A percentile compares a stretch with the other conserved stretches of the same genome.
Conservation (phyloP, 257 asterid genomes). For the Solanum microdontum region DNA sequence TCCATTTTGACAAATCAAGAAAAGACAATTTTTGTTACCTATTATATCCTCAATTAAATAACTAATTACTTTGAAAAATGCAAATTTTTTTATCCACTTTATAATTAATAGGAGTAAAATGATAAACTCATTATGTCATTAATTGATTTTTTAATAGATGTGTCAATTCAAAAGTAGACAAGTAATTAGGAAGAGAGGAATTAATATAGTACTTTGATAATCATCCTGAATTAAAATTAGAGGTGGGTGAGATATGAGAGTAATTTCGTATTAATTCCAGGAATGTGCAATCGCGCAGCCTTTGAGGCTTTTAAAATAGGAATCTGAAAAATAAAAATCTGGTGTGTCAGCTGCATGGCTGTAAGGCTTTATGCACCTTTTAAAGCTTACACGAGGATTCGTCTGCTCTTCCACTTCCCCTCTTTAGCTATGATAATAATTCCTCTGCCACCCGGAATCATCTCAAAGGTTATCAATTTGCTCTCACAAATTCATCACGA, state of each 20-base stretch:
- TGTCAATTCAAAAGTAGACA: no score
- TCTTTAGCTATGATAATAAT: slow-evolving; percentile 21
- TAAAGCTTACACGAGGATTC: slow-evolving; percentile 51
- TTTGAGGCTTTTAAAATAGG: neutral
- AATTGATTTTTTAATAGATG: accelerated
- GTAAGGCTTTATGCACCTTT: slow-evolving; percentile 13
- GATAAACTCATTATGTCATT: accelerated
- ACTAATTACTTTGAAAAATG: no score
- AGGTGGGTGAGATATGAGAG: neutral
- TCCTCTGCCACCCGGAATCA: slow-evolving; percentile 38
- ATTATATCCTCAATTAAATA: no score
- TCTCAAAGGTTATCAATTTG: neutral
- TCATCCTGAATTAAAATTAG: neutral
- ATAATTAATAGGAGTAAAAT: no score
- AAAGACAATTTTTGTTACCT: no score
- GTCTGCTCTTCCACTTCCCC: slow-evolving; percentile 19
- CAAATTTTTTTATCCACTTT: no score
- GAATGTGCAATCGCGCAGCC: neutral
- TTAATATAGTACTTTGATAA: neutral
- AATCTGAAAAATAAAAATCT: neutral
- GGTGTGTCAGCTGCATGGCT: slow-evolving; percentile 13
- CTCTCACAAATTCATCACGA: neutral
- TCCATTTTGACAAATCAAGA: no score
- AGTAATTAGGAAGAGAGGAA: no score
- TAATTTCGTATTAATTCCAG: neutral